Conservation (phyloP, 2,329 filamentous ascomycete genomes). For the Raffaelea albimanens region DNA sequence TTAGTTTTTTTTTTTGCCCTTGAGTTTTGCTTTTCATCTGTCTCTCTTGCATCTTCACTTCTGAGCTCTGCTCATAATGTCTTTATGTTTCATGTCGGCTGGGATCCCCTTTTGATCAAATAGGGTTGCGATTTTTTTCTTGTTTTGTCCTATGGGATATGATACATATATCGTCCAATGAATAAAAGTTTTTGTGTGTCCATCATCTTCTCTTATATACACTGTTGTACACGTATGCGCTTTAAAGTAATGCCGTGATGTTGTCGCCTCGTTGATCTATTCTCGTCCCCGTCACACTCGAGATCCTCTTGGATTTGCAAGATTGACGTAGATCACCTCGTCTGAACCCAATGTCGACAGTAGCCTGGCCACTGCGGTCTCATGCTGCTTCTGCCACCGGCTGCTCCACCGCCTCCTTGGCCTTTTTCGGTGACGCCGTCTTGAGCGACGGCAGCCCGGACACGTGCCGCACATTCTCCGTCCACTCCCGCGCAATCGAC, state of each 20-base stretch:
- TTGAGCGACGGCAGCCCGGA: conserved; percentile 23
- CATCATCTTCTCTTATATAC: background rate
- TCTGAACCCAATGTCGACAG: too few relatives aligned
- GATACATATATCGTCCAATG: background rate
- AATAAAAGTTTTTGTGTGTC: background rate
- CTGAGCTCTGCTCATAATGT: too few relatives aligned
- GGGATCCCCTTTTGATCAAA: too few relatives aligned
- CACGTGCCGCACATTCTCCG: conserved; percentile 43
- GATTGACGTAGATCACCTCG: too few relatives aligned
- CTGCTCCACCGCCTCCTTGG: background rate
- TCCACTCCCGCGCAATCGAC: conserved; percentile 38
- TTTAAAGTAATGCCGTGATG: too few relatives aligned
- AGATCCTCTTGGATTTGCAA: too few relatives aligned
- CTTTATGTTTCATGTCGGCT: background rate
- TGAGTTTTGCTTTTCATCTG: too few relatives aligned
- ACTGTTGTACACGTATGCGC: conserved; percentile 5
- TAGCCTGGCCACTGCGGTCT: background rate
- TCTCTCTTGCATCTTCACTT: too few relatives aligned
- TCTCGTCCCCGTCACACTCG: too few relatives aligned
- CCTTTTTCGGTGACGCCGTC: conserved; percentile 1
- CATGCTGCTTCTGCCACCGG: background rate
- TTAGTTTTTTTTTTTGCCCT: conserved; percentile 21
- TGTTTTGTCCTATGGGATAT: too few relatives aligned
- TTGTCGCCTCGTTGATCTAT: too few relatives aligned
- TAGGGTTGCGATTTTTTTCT: too few relatives aligned